Base-by-base conservation (phyloP, 495 filamentous ascomycete genomes). In the Lasiosphaeria miniovina region DNA sequence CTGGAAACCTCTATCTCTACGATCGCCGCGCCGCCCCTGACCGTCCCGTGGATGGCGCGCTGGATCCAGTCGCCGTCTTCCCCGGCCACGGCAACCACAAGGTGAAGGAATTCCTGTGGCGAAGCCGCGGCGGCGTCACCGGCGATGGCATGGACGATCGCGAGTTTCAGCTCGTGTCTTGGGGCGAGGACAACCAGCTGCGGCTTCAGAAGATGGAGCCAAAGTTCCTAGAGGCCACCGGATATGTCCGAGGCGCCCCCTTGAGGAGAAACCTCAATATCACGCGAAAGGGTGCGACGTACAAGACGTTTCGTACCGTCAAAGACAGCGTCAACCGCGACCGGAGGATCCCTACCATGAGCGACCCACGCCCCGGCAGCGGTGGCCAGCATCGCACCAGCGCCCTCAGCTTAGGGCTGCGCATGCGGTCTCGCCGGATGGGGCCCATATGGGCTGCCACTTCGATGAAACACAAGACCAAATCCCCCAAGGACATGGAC, bases 61-160 rank as follows among this genome's bases (percentile, higher is more conserved):
- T 78, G 4, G 77, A 78, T n/a, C 82, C 89, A 31, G 85, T 88
- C 6, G 83, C 87, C 62, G 83, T 83, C 51, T 98, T 96, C 58
- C 81, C 84, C 12, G 90, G 90, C 6, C 93, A 98, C 68, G 82
- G 80, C 14, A 85, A 85, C 50, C 86, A 89, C 57, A 90, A 91
- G 63, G 90, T 93, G 32, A 96, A 96, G 64, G 93, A 98, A 58
- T 96, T 98, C 59, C 75, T 98, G 8, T 98, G 93, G 93, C 81
- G 93, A 67, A 84, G 83, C 36, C 86, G 93, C 55, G 93, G 93
- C 14, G 78, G 86, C n/a, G 78, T 85, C 6, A 72, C 65, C n/a
- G 76, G 76, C 48, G 84, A 91, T 55, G 82, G 80, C n/a, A 72
- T 86, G n/a, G 93, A 98, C 60, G 79, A 93, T 60, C 84, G 93